These are phyloP conservation scores for Rostrohypoxylon terebratum DNA, from an alignment of 495 filamentous ascomycete genomes.

Conservation along the genomic window DNA sequence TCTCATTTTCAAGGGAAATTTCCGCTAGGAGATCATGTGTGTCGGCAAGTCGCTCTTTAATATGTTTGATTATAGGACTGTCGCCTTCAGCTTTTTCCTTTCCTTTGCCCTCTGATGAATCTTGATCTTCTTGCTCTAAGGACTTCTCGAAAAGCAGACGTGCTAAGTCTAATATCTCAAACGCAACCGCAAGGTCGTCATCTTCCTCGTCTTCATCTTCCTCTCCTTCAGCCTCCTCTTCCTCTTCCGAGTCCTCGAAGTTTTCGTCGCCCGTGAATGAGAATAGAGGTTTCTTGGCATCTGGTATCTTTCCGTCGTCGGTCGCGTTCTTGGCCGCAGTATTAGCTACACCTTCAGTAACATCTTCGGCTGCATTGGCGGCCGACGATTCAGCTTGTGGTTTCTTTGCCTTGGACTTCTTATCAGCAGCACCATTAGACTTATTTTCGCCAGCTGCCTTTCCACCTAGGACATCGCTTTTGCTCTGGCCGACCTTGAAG, in stretches of 20 bases:
- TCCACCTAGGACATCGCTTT: slow-evolving; percentile 92
- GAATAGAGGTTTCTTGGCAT: slow-evolving; percentile 77
- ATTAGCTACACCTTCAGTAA: slow-evolving; percentile 57
- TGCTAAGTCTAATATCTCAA: slow-evolving; percentile 90
- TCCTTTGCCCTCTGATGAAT: slow-evolving; percentile 57
- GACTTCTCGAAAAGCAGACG: slow-evolving; percentile 77
- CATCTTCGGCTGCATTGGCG: slow-evolving; percentile 54
- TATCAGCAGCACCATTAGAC: slow-evolving; percentile 53
- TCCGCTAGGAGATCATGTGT: slow-evolving; percentile 92
- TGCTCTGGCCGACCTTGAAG: slow-evolving; percentile 91
- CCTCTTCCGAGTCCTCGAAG: slow-evolving; percentile 83
- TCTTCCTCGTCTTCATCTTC: slow-evolving; percentile 79
- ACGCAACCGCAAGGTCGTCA: slow-evolving; percentile 90
- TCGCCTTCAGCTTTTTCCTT: slow-evolving; percentile 63
- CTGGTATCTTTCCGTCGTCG: slow-evolving; percentile 50
- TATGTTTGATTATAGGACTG: slow-evolving; percentile 65
- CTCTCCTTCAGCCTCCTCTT: slow-evolving; percentile 55
- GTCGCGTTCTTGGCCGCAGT: slow-evolving; percentile 54
- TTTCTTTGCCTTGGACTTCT: slow-evolving; percentile 55
- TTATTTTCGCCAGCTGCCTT: slow-evolving; percentile 74
- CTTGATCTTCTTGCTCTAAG: slow-evolving; percentile 56
- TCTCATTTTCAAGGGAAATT: slow-evolving; percentile 94
- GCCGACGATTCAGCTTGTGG: slow-evolving; percentile 36
- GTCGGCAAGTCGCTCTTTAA: slow-evolving; percentile 88
- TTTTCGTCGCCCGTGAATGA: slow-evolving; percentile 96